phyloP scores from a whole-genome alignment of 2,329 filamentous ascomycete genomes.

The Arthrobotrys sphaeroides region DNA sequence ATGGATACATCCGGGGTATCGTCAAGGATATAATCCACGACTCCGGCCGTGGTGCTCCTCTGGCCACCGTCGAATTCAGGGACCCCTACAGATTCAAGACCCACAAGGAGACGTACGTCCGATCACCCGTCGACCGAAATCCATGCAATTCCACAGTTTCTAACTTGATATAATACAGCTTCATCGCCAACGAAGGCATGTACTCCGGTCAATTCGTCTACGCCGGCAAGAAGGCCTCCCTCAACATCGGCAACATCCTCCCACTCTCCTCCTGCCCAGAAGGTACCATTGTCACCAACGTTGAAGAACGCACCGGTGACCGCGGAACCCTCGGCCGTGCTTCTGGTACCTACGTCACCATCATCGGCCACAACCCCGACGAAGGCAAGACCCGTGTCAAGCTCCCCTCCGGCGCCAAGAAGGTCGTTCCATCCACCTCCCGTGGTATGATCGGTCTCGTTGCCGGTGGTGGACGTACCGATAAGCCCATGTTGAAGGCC shows the following conservation, averaged over 20 bases:
- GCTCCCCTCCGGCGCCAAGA: slow-evolving; percentile 94
- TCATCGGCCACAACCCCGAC: slow-evolving; percentile 96
- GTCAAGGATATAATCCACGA: slow-evolving; percentile 99
- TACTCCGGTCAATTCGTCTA: slow-evolving; percentile 99
- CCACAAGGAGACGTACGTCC: slow-evolving; percentile 79
- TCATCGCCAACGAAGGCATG: slow-evolving; percentile 99
- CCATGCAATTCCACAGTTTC: background rate
- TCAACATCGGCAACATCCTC: slow-evolving; percentile 97
- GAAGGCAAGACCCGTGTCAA: slow-evolving; percentile 99
- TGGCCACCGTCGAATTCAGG: slow-evolving; percentile 96
- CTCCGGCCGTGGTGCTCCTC: slow-evolving; percentile 94
- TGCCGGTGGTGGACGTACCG: slow-evolving; percentile 98
- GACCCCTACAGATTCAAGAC: slow-evolving; percentile 99
- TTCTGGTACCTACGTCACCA: slow-evolving; percentile 98
- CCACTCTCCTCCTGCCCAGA: slow-evolving; percentile 93
- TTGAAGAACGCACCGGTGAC: slow-evolving; percentile 98
- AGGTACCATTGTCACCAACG: slow-evolving; percentile 99
- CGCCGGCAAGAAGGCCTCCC: slow-evolving; percentile 96
- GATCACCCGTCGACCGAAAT: background rate
- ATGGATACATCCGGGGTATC: slow-evolving; percentile 96
- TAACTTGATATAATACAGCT: slow-evolving; percentile 61
- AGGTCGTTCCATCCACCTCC: slow-evolving; percentile 89
- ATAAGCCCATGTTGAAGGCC: slow-evolving; percentile 99
- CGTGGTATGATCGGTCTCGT: slow-evolving; percentile 99
- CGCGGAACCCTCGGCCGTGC: slow-evolving; percentile 95